A percentile compares a stretch with the other conserved stretches of the same genome.
Conservation (phyloP, 176 grass and related monocot species). For the Triticum turgidum region DNA sequence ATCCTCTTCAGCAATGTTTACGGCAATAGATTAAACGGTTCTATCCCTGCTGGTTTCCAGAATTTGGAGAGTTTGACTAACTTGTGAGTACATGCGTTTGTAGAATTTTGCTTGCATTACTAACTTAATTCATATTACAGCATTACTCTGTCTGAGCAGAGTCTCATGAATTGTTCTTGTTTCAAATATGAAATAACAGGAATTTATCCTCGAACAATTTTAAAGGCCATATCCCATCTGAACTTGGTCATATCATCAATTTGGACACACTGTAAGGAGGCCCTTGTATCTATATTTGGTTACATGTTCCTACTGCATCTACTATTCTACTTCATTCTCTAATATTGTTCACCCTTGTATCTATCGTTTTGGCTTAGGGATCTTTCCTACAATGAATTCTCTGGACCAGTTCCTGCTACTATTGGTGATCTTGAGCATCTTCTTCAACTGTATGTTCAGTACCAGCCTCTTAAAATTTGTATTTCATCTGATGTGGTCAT, state of each 20-base stretch:
- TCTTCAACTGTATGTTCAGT: slow-evolving; percentile 70
- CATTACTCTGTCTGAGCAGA: neutral
- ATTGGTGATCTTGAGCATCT: slow-evolving; percentile 98
- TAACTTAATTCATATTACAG: neutral
- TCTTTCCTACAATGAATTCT: slow-evolving; percentile 89
- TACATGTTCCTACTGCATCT: neutral
- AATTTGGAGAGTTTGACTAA: slow-evolving; percentile 85
- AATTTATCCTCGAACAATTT: slow-evolving; percentile 97
- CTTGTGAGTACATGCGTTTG: slow-evolving; percentile 62
- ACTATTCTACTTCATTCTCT: neutral
- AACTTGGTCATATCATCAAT: slow-evolving; percentile 87
- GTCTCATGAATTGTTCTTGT: neutral
- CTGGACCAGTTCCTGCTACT: slow-evolving; percentile 73
- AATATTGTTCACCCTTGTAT: neutral
- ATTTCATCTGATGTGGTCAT: neutral
- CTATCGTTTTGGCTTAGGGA: slow-evolving; percentile 54
- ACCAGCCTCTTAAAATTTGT: slow-evolving; percentile 12
- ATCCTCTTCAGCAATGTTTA: slow-evolving; percentile 74
- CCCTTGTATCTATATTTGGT: slow-evolving; percentile 15
- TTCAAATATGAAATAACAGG: slow-evolving; percentile 43
- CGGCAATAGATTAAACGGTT: slow-evolving; percentile 82
- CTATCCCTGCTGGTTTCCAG: slow-evolving; percentile 82
- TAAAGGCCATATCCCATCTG: slow-evolving; percentile 76
- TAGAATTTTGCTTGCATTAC: slow-evolving; percentile 1
- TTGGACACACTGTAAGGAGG: slow-evolving; percentile 93